A percentile compares a stretch with the other conserved stretches of the same genome.
Evolutionary conservation across 345 rosid genomes (phyloP).

Genomic region (Erysimum cheiranthoides): DNA sequence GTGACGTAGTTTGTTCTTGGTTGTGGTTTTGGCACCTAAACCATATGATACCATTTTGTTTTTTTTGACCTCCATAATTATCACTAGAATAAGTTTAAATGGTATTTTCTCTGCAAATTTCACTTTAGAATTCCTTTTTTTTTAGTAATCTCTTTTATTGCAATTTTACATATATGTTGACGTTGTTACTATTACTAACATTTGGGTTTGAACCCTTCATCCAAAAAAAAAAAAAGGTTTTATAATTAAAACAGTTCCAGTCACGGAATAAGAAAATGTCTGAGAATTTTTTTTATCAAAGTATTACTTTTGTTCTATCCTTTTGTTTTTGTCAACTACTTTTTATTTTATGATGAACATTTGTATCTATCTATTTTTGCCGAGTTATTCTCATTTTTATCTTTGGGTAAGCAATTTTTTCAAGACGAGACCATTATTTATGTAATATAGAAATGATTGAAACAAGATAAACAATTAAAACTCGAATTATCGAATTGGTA

Average conservation of each 20-base stretch:
- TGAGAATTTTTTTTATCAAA: neutral
- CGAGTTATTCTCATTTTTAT: neutral
- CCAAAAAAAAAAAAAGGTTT: neutral
- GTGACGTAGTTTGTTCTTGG: conserved; percentile 21
- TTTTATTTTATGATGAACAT: neutral
- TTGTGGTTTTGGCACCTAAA: conserved; percentile 26
- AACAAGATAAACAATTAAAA: conserved; percentile 25
- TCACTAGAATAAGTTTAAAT: neutral
- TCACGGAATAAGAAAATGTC: neutral
- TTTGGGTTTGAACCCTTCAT: neutral
- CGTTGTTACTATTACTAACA: neutral
- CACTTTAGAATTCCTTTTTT: neutral
- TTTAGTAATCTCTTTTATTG: neutral
- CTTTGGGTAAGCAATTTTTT: neutral
- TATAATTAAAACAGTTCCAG: neutral
- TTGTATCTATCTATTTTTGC: neutral
- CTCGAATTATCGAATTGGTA: conserved; percentile 17
- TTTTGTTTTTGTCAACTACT: neutral
- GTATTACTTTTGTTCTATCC: neutral
- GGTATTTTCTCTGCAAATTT: neutral
- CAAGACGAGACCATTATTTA: neutral
- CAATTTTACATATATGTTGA: neutral
- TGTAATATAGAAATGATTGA: neutral
- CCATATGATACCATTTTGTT: neutral
- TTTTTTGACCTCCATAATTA: neutral